Conservation (phyloP, 2,329 filamentous ascomycete genomes). For the Knoxdaviesia proteae region DNA sequence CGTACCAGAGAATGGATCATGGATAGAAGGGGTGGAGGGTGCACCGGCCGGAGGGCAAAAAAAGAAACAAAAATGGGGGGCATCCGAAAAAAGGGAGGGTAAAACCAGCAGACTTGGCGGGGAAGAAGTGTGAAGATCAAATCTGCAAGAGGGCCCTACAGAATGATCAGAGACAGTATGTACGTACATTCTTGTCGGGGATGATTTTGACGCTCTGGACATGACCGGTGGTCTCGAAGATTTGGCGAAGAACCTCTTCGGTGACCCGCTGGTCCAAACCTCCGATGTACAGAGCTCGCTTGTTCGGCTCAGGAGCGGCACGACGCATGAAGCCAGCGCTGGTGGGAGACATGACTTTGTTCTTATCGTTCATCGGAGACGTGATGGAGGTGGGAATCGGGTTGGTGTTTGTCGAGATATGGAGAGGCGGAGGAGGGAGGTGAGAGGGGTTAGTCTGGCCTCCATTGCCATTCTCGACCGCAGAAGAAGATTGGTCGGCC, state of each 20-base stretch:
- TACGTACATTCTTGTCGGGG: conserved; percentile 92
- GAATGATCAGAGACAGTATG: not conserved
- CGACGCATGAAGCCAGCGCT: conserved; percentile 67
- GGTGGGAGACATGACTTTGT: conserved; percentile 64
- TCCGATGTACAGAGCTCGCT: conserved; percentile 88
- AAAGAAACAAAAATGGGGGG: too few species aligned
- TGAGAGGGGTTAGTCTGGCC: conserved; percentile 49
- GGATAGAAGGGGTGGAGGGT: too few species aligned
- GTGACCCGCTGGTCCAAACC: conserved; percentile 88
- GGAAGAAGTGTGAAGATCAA: too few species aligned
- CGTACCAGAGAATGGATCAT: too few species aligned
- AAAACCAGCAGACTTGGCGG: too few species aligned
- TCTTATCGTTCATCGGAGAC: conserved; percentile 56
- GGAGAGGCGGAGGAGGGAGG: conserved; percentile 77
- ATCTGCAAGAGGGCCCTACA: not conserved
- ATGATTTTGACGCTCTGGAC: conserved; percentile 99
- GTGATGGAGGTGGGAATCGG: conserved; percentile 84
- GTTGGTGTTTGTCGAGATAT: conserved; percentile 93
- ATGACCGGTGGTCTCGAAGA: conserved; percentile 96
- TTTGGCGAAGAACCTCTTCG: conserved; percentile 88
- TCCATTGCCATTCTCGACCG: conserved; percentile 44
- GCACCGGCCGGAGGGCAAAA: too few species aligned
- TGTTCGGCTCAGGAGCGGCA: conserved; percentile 93
- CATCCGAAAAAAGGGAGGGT: too few species aligned
- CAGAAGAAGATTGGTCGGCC: conserved; percentile 36